Percentiles rank a stretch among this genome's conserved stretches.
Evolutionary conservation across 2,329 filamentous ascomycete genomes (phyloP).

Genomic region (Pseudogymnoascus sp.): DNA sequence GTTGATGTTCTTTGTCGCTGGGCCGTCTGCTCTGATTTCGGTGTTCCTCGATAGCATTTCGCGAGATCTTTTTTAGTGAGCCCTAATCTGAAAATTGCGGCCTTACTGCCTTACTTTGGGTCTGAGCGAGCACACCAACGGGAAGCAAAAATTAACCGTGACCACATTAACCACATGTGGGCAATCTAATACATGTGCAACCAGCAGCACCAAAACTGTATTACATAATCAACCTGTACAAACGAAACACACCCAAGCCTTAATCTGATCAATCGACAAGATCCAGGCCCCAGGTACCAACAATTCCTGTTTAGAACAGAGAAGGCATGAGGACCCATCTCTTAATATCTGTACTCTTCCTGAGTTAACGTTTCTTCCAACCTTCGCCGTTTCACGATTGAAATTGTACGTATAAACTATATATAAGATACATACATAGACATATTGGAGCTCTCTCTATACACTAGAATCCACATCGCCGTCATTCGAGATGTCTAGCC

Average conservation of each 20-base stretch:
- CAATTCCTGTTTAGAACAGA: not conserved
- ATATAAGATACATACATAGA: constrained; percentile 4
- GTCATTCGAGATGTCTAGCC: constrained; percentile 12
- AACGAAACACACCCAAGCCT: not conserved
- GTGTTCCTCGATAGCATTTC: constrained; percentile 7
- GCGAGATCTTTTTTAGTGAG: constrained; percentile 8
- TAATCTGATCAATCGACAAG: not conserved
- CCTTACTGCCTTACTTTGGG: not conserved
- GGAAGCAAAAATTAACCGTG: not conserved
- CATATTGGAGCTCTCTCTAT: not conserved
- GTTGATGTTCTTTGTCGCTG: constrained; percentile 8
- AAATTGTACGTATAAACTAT: not conserved
- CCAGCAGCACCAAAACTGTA: not conserved
- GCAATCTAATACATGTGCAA: not conserved
- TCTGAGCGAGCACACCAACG: not conserved
- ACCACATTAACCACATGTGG: not conserved
- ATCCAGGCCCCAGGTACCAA: constrained; percentile 3
- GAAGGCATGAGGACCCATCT: not conserved
- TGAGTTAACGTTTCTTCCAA: not conserved
- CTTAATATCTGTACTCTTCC: not conserved
- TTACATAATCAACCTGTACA: not conserved
- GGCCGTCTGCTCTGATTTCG: constrained; percentile 7
- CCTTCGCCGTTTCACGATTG: constrained; percentile 4
- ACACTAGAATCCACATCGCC: not conserved
- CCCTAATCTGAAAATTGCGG: not conserved